These are phyloP conservation scores for Onygenales sp. DNA, from an alignment of 2,329 filamentous ascomycete species.

Conservation along the genomic window DNA sequence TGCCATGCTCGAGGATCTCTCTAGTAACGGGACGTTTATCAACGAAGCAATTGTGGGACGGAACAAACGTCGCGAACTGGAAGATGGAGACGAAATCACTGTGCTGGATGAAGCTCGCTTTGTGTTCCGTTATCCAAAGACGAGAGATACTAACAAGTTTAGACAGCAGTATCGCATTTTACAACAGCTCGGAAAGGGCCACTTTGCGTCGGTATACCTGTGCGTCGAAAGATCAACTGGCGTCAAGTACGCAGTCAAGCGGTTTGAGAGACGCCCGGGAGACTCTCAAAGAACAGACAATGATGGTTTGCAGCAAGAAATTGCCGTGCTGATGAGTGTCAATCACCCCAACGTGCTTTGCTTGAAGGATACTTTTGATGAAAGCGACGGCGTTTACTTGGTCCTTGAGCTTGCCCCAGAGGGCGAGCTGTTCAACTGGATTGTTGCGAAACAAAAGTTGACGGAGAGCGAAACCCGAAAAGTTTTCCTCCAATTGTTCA, in stretches of 20 bases:
- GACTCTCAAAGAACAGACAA: constrained; percentile 73
- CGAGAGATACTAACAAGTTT: constrained; percentile 65
- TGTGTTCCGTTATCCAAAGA: constrained; percentile 81
- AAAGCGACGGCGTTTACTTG: constrained; percentile 80
- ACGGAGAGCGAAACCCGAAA: constrained; percentile 75
- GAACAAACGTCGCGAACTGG: constrained; percentile 80
- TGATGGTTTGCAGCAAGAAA: constrained; percentile 86
- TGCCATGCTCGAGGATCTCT: constrained; percentile 84
- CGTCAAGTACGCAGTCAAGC: constrained; percentile 80
- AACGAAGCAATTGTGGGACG: constrained; percentile 85
- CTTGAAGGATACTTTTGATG: constrained; percentile 90
- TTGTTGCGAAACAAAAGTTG: constrained; percentile 82
- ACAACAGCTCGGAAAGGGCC: constrained; percentile 83
- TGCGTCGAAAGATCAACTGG: constrained; percentile 81
- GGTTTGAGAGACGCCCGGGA: constrained; percentile 79
- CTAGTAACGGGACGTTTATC: constrained; percentile 92
- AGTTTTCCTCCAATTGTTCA: constrained; percentile 83
- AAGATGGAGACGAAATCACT: constrained; percentile 84
- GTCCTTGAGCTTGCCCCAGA: constrained; percentile 84
- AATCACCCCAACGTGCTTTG: constrained; percentile 89
- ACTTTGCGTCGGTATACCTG: constrained; percentile 88
- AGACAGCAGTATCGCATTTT: constrained; percentile 75
- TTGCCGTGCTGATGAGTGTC: constrained; percentile 93
- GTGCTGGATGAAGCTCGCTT: constrained; percentile 79
- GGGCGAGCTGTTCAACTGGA: constrained; percentile 92